Evolutionary conservation across 2,329 filamentous ascomycete genomes (phyloP), one percentile per base, ranked within the genome.

Genomic region (Macrophomina phaseolina): DNA sequence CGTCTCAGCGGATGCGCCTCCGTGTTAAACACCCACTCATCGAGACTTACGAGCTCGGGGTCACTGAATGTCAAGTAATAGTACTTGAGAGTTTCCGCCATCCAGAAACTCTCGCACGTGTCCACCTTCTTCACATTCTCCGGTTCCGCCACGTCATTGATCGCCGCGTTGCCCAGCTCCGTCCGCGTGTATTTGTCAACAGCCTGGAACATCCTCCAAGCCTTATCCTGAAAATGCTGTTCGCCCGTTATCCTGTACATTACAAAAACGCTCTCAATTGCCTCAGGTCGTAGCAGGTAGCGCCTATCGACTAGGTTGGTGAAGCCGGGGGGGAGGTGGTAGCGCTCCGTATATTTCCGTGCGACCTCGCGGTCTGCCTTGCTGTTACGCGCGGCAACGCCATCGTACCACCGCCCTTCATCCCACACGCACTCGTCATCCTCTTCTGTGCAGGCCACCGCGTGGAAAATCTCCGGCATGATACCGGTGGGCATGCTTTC

Each of bases 31-130:
- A 92, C 88, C 75, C 83, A 92, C 8, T 91, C 85, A 75, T 93
- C 90, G 73, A 92, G 76, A 72, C 83, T 90, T 48, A 91, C 81
- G 36, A 88, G 71, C n/a, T 85, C 82, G 0, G 90, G 89, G 66
- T 89, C 85, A 28, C 88, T 88, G 76, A 91, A 97, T 60, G 97
- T 83, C 66, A 97, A 78, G 76, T 93, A 97, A 71, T 95, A 97
- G 75, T 97, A 97, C 82, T 97, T 97, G 72, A 97, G 82, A 48
- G 93, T 97, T 83, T 97, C 93, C 3, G 91, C 91, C 68, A 93
- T 83, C 92, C 93, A 97, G 78, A 96, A 97, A 74, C 91, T 94
- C 81, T 97, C 76, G 52, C 76, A 78, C 55, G 72, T 68, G 42
- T 79, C 75, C 46, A 67, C 58, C 66, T 51, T 51, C 18, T 52